These are phyloP conservation scores for Colletotrichum melonis DNA, from an alignment of 2,329 filamentous ascomycete genomes.

Conservation along the genomic window DNA sequence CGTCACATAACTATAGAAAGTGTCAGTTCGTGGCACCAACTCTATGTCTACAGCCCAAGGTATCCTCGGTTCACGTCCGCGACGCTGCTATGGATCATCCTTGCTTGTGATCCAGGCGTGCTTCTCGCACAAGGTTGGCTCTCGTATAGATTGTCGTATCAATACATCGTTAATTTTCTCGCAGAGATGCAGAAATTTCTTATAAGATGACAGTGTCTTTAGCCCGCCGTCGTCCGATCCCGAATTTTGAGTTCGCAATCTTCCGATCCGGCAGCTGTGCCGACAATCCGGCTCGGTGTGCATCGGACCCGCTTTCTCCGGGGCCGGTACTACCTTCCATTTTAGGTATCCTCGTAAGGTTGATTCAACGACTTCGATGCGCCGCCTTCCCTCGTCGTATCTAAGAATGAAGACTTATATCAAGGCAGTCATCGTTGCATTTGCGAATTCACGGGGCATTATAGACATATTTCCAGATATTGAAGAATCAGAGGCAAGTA, in stretches of 20 bases:
- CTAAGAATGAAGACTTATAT: neutral
- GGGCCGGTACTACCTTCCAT: slow-evolving; percentile 7
- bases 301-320: neutral
- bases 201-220: neutral
- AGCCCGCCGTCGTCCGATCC: no score
- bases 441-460: neutral
- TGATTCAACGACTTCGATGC: neutral
- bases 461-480: neutral
- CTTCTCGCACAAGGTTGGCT: neutral
- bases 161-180: neutral
- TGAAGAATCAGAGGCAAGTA: neutral
- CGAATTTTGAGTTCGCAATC: neutral
- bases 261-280: neutral
- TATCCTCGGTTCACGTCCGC: neutral
- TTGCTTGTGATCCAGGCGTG: neutral
- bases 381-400: neutral
- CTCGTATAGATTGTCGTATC: neutral
- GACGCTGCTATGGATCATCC: neutral
- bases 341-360: neutral
- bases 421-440: neutral
- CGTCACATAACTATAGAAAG: neutral
- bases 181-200: neutral
- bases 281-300: neutral
- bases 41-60: neutral
- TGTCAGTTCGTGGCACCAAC: neutral